Base-by-base conservation (phyloP, 768 basidiomycete genomes). In the Sistotremastrum suecicum region DNA sequence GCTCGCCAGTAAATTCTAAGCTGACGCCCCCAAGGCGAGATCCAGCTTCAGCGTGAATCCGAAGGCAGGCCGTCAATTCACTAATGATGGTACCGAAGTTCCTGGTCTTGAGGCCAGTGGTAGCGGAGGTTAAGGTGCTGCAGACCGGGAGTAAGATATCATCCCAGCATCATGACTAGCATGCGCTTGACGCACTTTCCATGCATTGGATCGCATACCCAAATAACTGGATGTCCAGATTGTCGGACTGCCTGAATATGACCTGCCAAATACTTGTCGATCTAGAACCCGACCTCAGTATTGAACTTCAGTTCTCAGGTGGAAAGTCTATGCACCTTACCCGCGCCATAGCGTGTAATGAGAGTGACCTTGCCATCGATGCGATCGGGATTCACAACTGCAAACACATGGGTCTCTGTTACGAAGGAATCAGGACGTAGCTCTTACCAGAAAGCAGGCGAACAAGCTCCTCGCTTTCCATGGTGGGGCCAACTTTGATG, bases 141-240 rank as follows among this genome's bases (percentile, higher is more conserved):
- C 6, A 34, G 36, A 39, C 29, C 34, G 3, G 3, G 50, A 33
- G 51, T 28, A 35, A 37, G 32, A 35, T 11, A 7, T 7, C 12
- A 10, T 7, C 3, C 41, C 5, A 39, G 20, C 20, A 20, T 2
- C 20, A 30, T 31, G 32, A 12, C 7, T 5, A 29, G 12, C 9
- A 30, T 20, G 20, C 20, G 39, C n/a, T 32, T n/a, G 3, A 71
- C 85, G 54, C 57, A 90, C 89, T 97, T 95, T 66, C 92, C 94
- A 54, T 98, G 94, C 94, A 98, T 98, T 2, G 92, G 91, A 63
- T 98, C 95, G 56, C 87, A 92, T 42, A 92, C 74, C 90, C 92
- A 98, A 6, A 81, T 76, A 2, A 95, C 91, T 1, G 85, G 84
- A 58, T 98, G 91, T 0, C 74, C 76, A 2, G 88, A 81, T 42